phyloP scores from a whole-genome alignment of 2,329 filamentous ascomycete genomes.

The Aspergillus jensenii region DNA sequence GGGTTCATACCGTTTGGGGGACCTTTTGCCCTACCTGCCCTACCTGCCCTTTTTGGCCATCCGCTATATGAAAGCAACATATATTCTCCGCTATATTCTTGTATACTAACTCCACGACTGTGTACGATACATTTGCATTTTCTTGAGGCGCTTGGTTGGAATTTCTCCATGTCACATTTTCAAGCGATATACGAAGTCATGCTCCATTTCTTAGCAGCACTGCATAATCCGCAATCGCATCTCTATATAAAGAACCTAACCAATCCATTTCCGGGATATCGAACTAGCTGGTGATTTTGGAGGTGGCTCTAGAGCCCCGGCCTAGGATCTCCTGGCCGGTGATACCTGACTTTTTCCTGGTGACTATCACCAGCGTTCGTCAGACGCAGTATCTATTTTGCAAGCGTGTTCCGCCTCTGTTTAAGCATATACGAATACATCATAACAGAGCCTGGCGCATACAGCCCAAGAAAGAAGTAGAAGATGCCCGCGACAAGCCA shows the following conservation, averaged over 20 bases:
- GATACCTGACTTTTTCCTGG: too few relatives aligned
- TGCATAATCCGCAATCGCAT: not conserved
- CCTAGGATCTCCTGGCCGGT: not conserved
- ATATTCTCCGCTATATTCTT: not conserved
- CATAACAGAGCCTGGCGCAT: slow-evolving; percentile 30
- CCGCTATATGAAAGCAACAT: not conserved
- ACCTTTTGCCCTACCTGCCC: too few relatives aligned
- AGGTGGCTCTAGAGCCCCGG: not conserved
- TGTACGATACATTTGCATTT: slow-evolving; percentile 10
- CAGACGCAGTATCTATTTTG: not conserved
- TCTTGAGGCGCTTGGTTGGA: not conserved
- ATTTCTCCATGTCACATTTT: not conserved
- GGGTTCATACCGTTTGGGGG: too few relatives aligned
- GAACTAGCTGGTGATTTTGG: not conserved
- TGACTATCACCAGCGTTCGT: not conserved
- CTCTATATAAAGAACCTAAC: not conserved
- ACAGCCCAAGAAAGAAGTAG: slow-evolving; percentile 28
- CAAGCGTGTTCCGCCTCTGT: slow-evolving; percentile 27
- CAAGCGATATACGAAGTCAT: not conserved
- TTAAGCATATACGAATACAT: slow-evolving; percentile 34
- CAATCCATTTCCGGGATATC: not conserved
- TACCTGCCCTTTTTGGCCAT: too few relatives aligned
- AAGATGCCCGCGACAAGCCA: slow-evolving; percentile 18
- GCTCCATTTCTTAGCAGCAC: not conserved
- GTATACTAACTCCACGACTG: slow-evolving; percentile 2